Evolutionary conservation across 1,284 basidiomycete genomes (phyloP).

Genomic region (Mycena citricolor): DNA sequence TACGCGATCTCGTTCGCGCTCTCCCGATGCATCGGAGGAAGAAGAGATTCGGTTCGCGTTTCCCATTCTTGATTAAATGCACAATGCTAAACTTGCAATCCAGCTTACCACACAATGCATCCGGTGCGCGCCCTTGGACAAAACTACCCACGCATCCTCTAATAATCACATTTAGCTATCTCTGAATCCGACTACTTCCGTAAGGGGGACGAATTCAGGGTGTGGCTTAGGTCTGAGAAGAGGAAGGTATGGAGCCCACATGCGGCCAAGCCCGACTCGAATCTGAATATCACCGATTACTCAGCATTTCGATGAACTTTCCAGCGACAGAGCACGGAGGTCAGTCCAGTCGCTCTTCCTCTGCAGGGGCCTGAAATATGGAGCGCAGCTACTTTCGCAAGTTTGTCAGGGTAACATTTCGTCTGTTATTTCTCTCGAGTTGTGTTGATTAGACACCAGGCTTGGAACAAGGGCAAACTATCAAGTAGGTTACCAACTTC

Average conservation of each 20-base stretch:
- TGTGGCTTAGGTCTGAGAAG: conserved; percentile 79
- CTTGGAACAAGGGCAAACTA: conserved; percentile 76
- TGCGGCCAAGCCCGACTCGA: background rate
- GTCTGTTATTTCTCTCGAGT: conserved; percentile 6
- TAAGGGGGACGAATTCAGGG: conserved; percentile 73
- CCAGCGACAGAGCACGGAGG: conserved; percentile 73
- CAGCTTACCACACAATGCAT: conserved; percentile 52
- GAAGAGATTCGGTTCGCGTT: conserved; percentile 2
- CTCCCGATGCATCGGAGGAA: conserved; percentile 46
- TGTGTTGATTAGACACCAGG: conserved; percentile 34
- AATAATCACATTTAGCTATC: no score
- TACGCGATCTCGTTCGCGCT: conserved; percentile 40
- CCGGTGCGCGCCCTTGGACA: no score
- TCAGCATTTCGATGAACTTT: conserved; percentile 76
- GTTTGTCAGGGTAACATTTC: conserved; percentile 78
- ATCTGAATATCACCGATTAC: conserved; percentile 7
- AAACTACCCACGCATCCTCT: no score
- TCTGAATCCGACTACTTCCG: conserved; percentile 76
- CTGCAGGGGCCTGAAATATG: conserved; percentile 28
- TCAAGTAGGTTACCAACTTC: conserved; percentile 42
- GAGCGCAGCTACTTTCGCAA: conserved; percentile 74
- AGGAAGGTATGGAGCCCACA: conserved; percentile 49
- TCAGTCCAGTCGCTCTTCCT: conserved; percentile 34
- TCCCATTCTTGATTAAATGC: conserved; percentile 5
- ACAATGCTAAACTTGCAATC: no score